Base-by-base conservation (phyloP, 371 early-diverging fungal species). In the Mortierella sp. region DNA sequence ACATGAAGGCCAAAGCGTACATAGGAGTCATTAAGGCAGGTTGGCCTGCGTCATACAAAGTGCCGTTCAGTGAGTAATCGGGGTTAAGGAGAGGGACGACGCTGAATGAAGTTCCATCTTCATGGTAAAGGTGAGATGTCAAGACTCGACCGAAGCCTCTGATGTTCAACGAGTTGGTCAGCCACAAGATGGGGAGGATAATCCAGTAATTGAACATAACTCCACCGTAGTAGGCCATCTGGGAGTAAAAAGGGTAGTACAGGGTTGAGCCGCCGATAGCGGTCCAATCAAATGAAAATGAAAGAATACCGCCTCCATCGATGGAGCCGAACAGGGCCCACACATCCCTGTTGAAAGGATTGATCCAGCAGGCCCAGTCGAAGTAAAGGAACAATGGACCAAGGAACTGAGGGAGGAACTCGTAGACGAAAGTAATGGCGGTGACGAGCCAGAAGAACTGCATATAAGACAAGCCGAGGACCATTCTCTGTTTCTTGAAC, bases 11-110 rank as follows among this genome's bases (percentile, higher is more conserved):
- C 32, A 92, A 80, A 28, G 94, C 94, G 78, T 94, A 94, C 72
- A 89, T 88, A 40, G 89, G 85, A 14, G 94, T 87, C 81, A 95
- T 90, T 72, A 88, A 88, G 30, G 95, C 89, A 1, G 94, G 93
- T 3, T 87, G 86, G 62, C 90, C 88, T 14, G 74, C 84, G 0
- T 85, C 88, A 55, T 75, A 83, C 35, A 69, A 92, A 90, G 20
- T 80, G 88, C n/a, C 79, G 57, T 89, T 88, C 62, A 92, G 78
- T 4, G 70, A 63, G 62, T 70, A 67, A 16, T 88, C 88, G 16
- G 81, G 78, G 5, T 86, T 87, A 68, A 92, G 77, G 45, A 91
- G 84, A 51, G 84, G 81, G 18, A 76, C 71, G 22, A 88, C 87
- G 65, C 88, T 81, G 80, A 90, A 89, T 2, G 65, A 40, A 0